Conservation (phyloP, 2,329 filamentous ascomycete genomes). For the Aureobasidium uvarum region DNA sequence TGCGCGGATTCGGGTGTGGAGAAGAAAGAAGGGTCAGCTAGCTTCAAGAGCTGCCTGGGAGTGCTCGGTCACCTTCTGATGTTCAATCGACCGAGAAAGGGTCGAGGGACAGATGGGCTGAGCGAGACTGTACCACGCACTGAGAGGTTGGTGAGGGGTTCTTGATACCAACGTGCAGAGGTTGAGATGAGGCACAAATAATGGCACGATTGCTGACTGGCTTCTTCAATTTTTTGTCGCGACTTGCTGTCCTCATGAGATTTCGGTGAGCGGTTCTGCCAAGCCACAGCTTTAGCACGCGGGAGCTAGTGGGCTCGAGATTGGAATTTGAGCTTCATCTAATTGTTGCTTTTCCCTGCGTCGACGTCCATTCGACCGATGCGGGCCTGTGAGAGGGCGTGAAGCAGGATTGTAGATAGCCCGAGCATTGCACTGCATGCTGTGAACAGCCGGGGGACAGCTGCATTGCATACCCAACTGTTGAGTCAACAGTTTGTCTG, state of each 20-base stretch:
- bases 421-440: slow-evolving; percentile 11
- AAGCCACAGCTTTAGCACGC: slow-evolving; percentile 24
- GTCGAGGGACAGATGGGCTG: slow-evolving; percentile 11
- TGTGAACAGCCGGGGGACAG: slow-evolving; percentile 10
- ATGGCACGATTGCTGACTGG: slow-evolving; percentile 25
- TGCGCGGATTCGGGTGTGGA: slow-evolving; percentile 17
- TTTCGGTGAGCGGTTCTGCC: slow-evolving; percentile 15
- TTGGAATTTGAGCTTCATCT: slow-evolving; percentile 16
- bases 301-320: slow-evolving; percentile 21
- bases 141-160: slow-evolving; percentile 13
- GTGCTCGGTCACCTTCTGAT: slow-evolving; percentile 21
- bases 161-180: slow-evolving; percentile 23
- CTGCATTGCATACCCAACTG: slow-evolving; percentile 21
- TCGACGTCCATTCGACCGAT: slow-evolving; percentile 1
- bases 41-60: slow-evolving; percentile 24
- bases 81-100: slow-evolving; percentile 20
- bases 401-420: slow-evolving; percentile 1
- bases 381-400: neutral
- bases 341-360: slow-evolving; percentile 24
- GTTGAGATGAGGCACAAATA: slow-evolving; percentile 24
- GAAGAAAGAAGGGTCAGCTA: slow-evolving; percentile 27
- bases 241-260: slow-evolving; percentile 19
- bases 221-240: slow-evolving; percentile 20
- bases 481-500: slow-evolving; percentile 8
- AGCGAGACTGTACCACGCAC: slow-evolving; percentile 23